These are phyloP conservation scores for Geranium brycei DNA, from an alignment of 345 rosid genomes.

Conservation along the genomic window DNA sequence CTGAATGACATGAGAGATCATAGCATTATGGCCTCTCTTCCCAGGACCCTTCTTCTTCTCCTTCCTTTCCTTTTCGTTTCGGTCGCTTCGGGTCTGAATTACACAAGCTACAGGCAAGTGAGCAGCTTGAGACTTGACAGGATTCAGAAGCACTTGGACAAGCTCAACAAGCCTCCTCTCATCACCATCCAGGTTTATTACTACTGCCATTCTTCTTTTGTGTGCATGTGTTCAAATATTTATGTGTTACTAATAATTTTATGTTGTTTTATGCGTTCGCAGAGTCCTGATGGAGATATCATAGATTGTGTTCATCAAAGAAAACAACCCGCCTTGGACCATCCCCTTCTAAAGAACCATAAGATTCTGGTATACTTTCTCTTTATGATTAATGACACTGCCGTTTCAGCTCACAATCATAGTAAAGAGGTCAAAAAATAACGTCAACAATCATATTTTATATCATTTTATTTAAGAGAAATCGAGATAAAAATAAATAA, in stretches of 20 bases:
- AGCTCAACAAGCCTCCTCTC: conserved; percentile 72
- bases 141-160: conserved; percentile 65
- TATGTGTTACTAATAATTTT: too few relatives aligned
- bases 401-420: too few relatives aligned
- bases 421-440: too few relatives aligned
- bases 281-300: conserved; percentile 84
- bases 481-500: too few relatives aligned
- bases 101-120: conserved; percentile 45
- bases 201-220: too few relatives aligned
- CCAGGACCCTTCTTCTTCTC: conserved; percentile 6
- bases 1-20: conserved; percentile 26
- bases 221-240: too few relatives aligned
- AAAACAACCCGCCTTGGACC: conserved; percentile 91
- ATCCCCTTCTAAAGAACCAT: conserved; percentile 80
- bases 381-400: too few relatives aligned
- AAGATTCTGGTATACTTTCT: conserved; percentile 65
- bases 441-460: too few relatives aligned
- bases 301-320: conserved; percentile 80
- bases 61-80: conserved; percentile 9
- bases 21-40: conserved; percentile 10
- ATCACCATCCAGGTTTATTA: conserved; percentile 57
- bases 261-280: not conserved
- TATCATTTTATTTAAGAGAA: too few relatives aligned
- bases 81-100: conserved; percentile 30
- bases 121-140: conserved; percentile 65